A percentile compares a stretch with the other conserved stretches of the same genome.
Conservation (phyloP, 352 stramenopile species). For the Globisporangium nunn region DNA sequence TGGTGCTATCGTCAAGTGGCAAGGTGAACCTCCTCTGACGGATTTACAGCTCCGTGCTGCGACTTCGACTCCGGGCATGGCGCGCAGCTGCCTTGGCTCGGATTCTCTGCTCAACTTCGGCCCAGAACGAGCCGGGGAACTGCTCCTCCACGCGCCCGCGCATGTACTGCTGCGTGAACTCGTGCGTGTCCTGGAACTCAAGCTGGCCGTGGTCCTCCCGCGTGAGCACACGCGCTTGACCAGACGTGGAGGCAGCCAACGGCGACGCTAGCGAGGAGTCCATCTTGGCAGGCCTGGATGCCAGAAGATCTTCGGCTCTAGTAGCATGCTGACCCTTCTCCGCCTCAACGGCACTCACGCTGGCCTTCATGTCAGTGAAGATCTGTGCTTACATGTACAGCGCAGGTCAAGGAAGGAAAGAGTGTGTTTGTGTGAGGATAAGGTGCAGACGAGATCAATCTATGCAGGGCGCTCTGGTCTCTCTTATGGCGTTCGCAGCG, state of each 20-base stretch:
- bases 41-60: not conserved
- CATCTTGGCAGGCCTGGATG: not conserved
- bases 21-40: too few species aligned
- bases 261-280: not conserved
- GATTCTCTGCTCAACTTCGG: conserved; percentile 32
- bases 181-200: conserved; percentile 42
- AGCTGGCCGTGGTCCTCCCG: conserved; percentile 41
- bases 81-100: not conserved
- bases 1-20: too few species aligned
- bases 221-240: conserved; percentile 36
- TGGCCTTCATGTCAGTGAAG: not conserved
- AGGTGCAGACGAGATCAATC: not conserved
- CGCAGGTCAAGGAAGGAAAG: not conserved
- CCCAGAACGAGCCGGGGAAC: conserved; percentile 53
- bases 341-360: not conserved
- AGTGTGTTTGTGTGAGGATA: not conserved
- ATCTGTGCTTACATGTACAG: not conserved
- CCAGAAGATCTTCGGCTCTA: not conserved
- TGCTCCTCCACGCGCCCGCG: conserved; percentile 45
- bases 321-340: not conserved
- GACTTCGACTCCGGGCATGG: too few species aligned
- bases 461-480: not conserved
- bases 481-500: not conserved
- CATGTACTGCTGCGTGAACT: conserved; percentile 56
- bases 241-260: conserved; percentile 1